Base-by-base conservation (phyloP, 2,329 filamentous ascomycete species). In the Venturia oleaginea region DNA sequence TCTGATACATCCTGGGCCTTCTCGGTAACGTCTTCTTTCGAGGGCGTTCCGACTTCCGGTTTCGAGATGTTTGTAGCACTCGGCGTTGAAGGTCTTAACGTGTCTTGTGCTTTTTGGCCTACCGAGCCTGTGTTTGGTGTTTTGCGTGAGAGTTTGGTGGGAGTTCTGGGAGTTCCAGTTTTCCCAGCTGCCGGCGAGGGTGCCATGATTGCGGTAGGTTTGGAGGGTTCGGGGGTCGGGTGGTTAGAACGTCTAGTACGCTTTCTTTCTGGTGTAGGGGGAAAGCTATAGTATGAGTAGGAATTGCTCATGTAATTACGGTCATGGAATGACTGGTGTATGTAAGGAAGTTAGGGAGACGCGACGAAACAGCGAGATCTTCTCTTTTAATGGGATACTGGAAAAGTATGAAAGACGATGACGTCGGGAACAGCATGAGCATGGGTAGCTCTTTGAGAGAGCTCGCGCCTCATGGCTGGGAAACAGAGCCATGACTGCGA, bases 141-240 rank as follows among this genome's bases (percentile, higher is more conserved):
- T 72, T 78, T 79, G 68, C 78, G 71, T 67, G 77, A 76, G 68
- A 81, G 76, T 75, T 81, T 81, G 59, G 79, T 81, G 43, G 80
- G 79, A 67, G 79, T 81, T 73, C 78, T 79, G 69, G 79, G 79
- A 67, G 73, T 72, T 72, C 76, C 72, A n/a, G 69, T 68, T 75
- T 80, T 81, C 72, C 79, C 79, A 68, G 79, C 79, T 68, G 79
- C 79, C 70, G 79, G 79, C 65, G 79, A 80, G 62, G 75, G 75
- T 71, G 79, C 79, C 79, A 81, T 81, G 63, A 68, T 75, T 70
- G 59, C 5, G 32, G 13, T 5, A n/a, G 48, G 54, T 42, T 57
- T 64, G 42, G 61, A 22, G 27, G 46, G 22, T n/a, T 60, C 22
- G 22, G 61, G 60, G 24, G 46, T 54, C 24, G 32, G n/a, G 10